Evolutionary conservation across 1,284 basidiomycete species (phyloP), one percentile per base, ranked within the genome.

Genomic region (Papiliotrema nemorosa): DNA sequence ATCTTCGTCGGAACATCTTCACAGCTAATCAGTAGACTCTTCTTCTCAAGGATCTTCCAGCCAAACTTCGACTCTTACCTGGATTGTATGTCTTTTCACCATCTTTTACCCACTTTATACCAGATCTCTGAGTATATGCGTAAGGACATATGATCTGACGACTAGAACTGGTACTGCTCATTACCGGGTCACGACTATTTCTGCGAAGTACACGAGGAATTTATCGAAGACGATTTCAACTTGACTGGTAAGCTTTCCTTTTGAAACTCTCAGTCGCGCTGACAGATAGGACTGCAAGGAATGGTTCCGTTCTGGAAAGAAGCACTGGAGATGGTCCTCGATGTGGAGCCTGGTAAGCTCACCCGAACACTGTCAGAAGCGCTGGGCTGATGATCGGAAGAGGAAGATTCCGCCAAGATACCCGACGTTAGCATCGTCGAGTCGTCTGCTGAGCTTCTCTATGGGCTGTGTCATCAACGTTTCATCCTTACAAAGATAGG

Each of bases 221-320:
- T 97, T 74, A 98, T 99, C 73, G 96, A 98, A 73, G 96, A 99
- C 76, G 96, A 99, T 73, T 99, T 99, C 78, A 99, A 99, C 77
- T 79, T 98, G 48, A 99, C 96, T 1, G 73, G 72, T 73, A 29
- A 41, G 64, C 54, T 22, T 3, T 18, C 13, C 12, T 25, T 38
- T 10, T 7, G 12, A 6, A 18, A 38, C 37, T 33, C 21, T n/a
- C 16, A 16, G 21, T 20, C 43, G 18, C 52, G 47, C 44, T 40
- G 35, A 51, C 50, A 20, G 42, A 31, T 55, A 75, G 96, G 96
- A 2, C 77, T 99, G 59, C 93, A 92, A 70, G 82, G 84, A 18
- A 86, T 97, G 81, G 93, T 98, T 1, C 80, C 96, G 9, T 99
- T 98, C 72, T 99, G 96, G 90, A 74, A 97, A 75, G 96, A 98